Base-by-base conservation (phyloP, 2,329 filamentous ascomycete genomes). In the Ilyonectria robusta region DNA sequence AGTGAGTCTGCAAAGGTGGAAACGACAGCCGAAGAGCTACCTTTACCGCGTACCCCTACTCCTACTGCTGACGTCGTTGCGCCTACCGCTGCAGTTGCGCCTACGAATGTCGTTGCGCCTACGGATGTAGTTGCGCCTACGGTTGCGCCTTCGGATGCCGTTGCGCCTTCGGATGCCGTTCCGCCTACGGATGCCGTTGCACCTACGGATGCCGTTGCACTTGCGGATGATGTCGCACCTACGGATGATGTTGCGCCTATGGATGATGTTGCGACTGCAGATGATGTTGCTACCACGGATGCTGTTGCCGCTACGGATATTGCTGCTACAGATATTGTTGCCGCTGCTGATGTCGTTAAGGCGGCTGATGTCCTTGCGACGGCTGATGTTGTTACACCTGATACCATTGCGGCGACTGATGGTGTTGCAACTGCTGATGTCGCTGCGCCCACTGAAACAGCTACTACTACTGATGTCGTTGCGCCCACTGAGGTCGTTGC, bases 1-100 rank as follows among this genome's bases (percentile, higher is more conserved):
- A 50, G 67, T 57, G 48, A 67, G 58, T 61, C 70, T 63, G 59
- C 69, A 33, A 74, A 73, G 62, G 59, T 69, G 71, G 64, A 75
- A 66, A 66, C 72, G 31, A 63, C 63, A 26, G 53, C 50, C 6
- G 64, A 72, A 51, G 54, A 33, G 59, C 60, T 59, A 37, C 48
- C 62, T 60, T 44, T 47, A 44, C 53, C 58, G 47, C 71, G 60
- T 47, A 67, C 68, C 29, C 46, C 62, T 48, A 26, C 48, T 15
- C 50, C 46, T 26, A 15, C 44, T 7, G 40, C 37, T n/a, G 40
- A 56, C 13, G 17, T 9, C 17, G 37, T 50, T 44, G 37, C 53
- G 23, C 35, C 48, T 50, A 26, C 19, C 13, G 44, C 44, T 23
- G 6, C 44, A 15, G 11, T 15, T 3, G 19, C 6, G 11, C 19